Conservation (phyloP, 1,284 basidiomycete genomes). For the Megacollybia platyphylla region DNA sequence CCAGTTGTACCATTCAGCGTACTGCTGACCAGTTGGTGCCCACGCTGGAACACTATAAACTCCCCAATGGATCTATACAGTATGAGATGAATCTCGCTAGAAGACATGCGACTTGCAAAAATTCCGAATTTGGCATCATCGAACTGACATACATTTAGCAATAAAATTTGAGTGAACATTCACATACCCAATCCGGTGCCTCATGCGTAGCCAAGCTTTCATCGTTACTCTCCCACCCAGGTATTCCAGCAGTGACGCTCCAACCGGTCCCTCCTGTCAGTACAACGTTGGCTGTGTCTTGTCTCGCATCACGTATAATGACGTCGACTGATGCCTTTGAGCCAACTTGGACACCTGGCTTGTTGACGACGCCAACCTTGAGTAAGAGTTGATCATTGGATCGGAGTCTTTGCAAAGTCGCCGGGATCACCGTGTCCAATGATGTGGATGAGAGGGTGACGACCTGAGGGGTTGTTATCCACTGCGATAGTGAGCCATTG, state of each 20-base stretch:
- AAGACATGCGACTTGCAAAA: not conserved
- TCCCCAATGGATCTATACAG: conserved; percentile 37
- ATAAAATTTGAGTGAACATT: not conserved
- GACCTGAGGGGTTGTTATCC: not conserved
- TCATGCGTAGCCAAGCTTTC: not conserved
- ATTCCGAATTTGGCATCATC: conserved; percentile 1
- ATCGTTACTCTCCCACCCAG: not conserved
- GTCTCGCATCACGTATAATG: no score
- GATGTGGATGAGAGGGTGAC: not conserved
- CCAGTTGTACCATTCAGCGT: not conserved
- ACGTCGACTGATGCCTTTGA: not conserved
- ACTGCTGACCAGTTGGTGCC: conserved; percentile 13
- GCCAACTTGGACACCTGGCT: not conserved
- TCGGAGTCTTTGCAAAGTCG: not conserved
- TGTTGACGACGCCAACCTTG: not conserved
- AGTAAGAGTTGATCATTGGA: not conserved
- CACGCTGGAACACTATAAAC: conserved; percentile 38
- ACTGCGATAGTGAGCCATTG: not conserved
- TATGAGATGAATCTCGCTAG: not conserved
- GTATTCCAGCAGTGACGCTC: not conserved
- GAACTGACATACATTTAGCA: not conserved
- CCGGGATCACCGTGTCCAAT: not conserved
- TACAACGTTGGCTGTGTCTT: no score
- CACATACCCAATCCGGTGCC: not conserved
- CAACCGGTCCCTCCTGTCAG: not conserved